Base-by-base conservation (phyloP, 1,284 basidiomycete genomes). In the Tranzscheliella williamsii region DNA sequence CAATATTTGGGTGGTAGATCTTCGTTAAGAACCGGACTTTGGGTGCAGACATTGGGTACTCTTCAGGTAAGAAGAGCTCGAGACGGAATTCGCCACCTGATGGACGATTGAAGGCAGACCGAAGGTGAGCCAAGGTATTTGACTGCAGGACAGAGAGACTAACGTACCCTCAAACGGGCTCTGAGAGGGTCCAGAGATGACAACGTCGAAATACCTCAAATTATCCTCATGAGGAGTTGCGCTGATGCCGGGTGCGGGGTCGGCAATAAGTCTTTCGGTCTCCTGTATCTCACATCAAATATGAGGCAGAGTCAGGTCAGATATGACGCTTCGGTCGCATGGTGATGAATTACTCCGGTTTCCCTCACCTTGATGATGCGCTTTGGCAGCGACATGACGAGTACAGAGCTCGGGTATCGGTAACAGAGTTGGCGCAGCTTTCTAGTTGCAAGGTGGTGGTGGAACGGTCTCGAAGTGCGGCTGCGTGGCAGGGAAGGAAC, bases 1-100 rank as follows among this genome's bases (percentile, higher is more conserved):
- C 93, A 80, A 99, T 99, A 80, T 99, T 99, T 27, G 95, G 95
- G 80, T 99, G 95, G 82, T 99, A 98, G 82, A 98, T 95, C 87
- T 95, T 95, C 57, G 94, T 97, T 68, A 97, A 81, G 83, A 98
- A 99, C 62, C 95, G 85, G 49, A 99, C 95, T 81, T 97, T 98
- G 24, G 95, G 95, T 0, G 95, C 93, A 42, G 89, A 89, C 94
- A 99, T 97, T 2, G 94, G 94, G 80, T 99, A 99, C 78, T 97
- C 94, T 79, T 97, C 94, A 2, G 95, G 93, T 34, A 99, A 82
- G 82, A 97, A 99, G 36, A 99, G 83, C 80, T 99, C 95, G 26
- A 97, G 84, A 73, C 87, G 89, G 83, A 99, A 99, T 15, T 88
- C 82, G 21, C 95, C 95, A 18, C 68, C 67, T 70, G 24, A 17